Evolutionary conservation across 345 rosid species (phyloP).

Genomic region (Eucalyptus curtisii): DNA sequence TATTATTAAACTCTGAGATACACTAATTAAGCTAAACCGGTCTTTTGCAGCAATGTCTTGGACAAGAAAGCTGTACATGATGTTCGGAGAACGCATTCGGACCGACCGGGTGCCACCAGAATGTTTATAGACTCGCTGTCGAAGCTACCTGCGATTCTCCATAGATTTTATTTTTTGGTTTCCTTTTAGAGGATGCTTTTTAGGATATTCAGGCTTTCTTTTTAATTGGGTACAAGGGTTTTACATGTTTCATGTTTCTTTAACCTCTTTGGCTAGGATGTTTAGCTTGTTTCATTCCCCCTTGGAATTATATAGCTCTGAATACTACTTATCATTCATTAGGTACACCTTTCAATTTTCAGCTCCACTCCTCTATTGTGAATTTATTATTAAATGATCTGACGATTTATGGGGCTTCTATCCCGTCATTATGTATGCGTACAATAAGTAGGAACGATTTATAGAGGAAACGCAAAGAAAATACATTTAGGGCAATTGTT

Average conservation of each 20-base stretch:
- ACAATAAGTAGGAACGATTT: not conserved
- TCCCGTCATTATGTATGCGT: not conserved
- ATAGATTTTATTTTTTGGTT: not conserved
- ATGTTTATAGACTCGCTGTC: conserved; percentile 5
- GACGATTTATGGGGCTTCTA: not conserved
- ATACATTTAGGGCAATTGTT: no score
- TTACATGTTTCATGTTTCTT: not conserved
- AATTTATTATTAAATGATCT: no score
- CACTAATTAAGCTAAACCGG: not conserved
- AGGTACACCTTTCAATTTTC: not conserved
- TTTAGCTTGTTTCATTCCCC: not conserved
- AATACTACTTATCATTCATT: not conserved
- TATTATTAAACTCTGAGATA: not conserved
- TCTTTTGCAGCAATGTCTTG: conserved; percentile 8
- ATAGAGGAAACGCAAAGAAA: no score
- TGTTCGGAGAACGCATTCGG: conserved; percentile 10
- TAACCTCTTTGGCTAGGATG: not conserved
- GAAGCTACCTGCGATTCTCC: conserved; percentile 7
- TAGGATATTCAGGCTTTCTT: not conserved
- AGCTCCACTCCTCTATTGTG: not conserved
- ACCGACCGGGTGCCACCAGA: not conserved
- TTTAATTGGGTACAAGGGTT: no score
- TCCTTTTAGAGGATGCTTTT: not conserved
- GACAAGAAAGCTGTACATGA: conserved; percentile 2
- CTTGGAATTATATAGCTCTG: not conserved